phyloP scores from a whole-genome alignment of 495 filamentous ascomycete species.

The Oleoguttula mirabilis region DNA sequence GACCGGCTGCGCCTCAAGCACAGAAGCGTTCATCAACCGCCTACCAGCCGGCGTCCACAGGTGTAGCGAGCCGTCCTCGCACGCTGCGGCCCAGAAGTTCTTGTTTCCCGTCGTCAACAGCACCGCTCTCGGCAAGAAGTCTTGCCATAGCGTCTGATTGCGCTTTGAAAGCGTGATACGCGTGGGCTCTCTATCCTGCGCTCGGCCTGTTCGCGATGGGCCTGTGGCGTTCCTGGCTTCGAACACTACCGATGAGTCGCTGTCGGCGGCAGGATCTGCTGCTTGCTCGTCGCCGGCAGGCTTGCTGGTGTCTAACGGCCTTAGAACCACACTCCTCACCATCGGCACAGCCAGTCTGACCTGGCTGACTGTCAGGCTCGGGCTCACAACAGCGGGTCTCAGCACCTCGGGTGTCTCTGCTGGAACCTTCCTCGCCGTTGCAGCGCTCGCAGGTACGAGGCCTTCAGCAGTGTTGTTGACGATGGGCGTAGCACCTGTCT shows the following conservation, averaged over 20 bases:
- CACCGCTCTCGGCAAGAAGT: slow-evolving; percentile 73
- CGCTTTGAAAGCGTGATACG: slow-evolving; percentile 67
- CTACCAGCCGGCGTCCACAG: slow-evolving; percentile 93
- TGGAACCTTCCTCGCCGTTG: slow-evolving; percentile 1
- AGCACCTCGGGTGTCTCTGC: slow-evolving; percentile 60
- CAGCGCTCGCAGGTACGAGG: slow-evolving; percentile 37
- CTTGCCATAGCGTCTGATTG: slow-evolving; percentile 85
- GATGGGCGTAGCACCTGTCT: slow-evolving; percentile 53
- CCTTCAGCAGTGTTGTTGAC: slow-evolving; percentile 67
- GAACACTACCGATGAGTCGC: slow-evolving; percentile 40
- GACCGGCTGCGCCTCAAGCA: slow-evolving; percentile 85
- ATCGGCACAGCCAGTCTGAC: slow-evolving; percentile 84
- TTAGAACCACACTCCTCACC: slow-evolving; percentile 64
- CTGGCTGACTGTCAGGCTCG: slow-evolving; percentile 67
- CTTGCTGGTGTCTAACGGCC: slow-evolving; percentile 43
- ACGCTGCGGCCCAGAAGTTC: slow-evolving; percentile 81
- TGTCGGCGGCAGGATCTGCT: slow-evolving; percentile 44
- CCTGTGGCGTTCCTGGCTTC: slow-evolving; percentile 61
- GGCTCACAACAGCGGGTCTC: slow-evolving; percentile 74
- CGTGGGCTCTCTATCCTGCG: slow-evolving; percentile 62
- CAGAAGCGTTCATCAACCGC: slow-evolving; percentile 65
- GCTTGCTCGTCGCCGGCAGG: slow-evolving; percentile 12
- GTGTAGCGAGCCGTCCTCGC: slow-evolving; percentile 87
- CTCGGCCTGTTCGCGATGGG: slow-evolving; percentile 42
- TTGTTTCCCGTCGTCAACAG: slow-evolving; percentile 80